Percentiles rank a stretch among this genome's conserved stretches.
Conservation (phyloP, 176 grass and related monocot genomes). For the Pharus latifolius region DNA sequence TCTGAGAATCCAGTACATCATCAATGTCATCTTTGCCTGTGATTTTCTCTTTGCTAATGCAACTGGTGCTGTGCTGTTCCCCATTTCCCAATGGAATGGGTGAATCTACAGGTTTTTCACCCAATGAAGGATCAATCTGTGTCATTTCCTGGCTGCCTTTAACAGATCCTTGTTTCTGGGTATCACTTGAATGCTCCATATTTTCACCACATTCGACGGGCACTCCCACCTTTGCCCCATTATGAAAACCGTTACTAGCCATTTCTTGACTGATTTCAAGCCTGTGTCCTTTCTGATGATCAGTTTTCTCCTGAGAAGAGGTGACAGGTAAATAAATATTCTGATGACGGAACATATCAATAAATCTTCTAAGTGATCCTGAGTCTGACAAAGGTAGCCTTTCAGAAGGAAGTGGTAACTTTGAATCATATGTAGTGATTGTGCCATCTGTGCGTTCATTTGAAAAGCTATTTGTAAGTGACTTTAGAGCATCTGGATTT, state of each 20-base stretch:
- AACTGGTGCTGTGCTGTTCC: not conserved
- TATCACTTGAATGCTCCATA: not conserved
- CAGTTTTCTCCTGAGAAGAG: conserved; percentile 32
- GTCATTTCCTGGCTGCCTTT: conserved; percentile 2
- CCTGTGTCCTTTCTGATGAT: conserved; percentile 25
- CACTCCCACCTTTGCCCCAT: not conserved
- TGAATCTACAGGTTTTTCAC: not conserved
- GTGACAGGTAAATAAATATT: conserved; percentile 46
- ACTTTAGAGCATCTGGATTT: not conserved
- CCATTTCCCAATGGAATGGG: not conserved
- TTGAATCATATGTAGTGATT: conserved; percentile 8
- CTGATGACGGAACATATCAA: conserved; percentile 13
- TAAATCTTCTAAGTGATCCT: conserved; percentile 17
- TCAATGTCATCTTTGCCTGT: conserved; percentile 19
- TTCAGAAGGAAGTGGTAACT: conserved; percentile 7
- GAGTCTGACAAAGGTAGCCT: not conserved
- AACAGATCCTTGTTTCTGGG: conserved; percentile 7
- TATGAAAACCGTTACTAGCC: not conserved
- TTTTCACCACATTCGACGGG: conserved; percentile 14
- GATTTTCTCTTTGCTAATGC: conserved; percentile 19
- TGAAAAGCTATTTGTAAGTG: not conserved
- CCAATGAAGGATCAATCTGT: not conserved
- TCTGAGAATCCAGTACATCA: conserved; percentile 43
- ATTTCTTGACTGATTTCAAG: conserved; percentile 15
- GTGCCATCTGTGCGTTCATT: not conserved